Evolutionary conservation across 768 basidiomycete genomes (phyloP), one percentile per base, ranked within the genome.

Genomic region (Trametes cubensis): DNA sequence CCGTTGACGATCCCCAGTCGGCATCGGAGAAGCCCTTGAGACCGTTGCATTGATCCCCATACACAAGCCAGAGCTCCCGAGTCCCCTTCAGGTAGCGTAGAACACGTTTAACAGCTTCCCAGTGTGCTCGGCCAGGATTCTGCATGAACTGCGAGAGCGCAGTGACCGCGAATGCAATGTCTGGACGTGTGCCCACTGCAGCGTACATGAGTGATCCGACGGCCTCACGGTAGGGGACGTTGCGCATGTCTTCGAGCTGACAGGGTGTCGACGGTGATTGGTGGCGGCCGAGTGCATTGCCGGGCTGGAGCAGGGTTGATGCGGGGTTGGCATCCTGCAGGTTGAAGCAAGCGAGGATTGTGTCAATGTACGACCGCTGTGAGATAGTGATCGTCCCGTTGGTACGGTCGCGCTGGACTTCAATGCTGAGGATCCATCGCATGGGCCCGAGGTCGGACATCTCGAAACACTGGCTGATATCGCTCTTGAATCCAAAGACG

Each of bases 281-380:
- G 2, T 17, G n/a, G 6, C 17, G 48, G 28, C n/a, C 13, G 14
- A 65, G 56, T 0, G 44, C 15, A 3, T 30, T 26, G 26, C 57
- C 23, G 4, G 55, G 23, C 3, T 61, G 66, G 55, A 72, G 57
- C 0, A 71, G 73, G 2, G 62, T 67, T 0, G 46, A 68, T 13
- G 59, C 49, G 21, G 74, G 73, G 55, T 69, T 68, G 10, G 61
- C 39, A 46, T 76, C 69, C 18, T 61, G 55, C 17, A 76, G 61
- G 48, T 70, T 58, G 62, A 71, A 75, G 11, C 72, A 60, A 0
- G 30, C 11, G 6, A 74, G 21, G 52, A 74, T 66, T 7, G 73
- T 62, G 59, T 74, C 66, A 59, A 79, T 72, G 59, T 75, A 76
- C 18, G 69, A 53, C 25, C 53, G 45, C 63, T 80, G 78, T 21